A percentile compares a stretch with the other conserved stretches of the same genome.
phyloP scores from a whole-genome alignment of 805 yeast species.

The Metschnikowia baotianmanensis region DNA sequence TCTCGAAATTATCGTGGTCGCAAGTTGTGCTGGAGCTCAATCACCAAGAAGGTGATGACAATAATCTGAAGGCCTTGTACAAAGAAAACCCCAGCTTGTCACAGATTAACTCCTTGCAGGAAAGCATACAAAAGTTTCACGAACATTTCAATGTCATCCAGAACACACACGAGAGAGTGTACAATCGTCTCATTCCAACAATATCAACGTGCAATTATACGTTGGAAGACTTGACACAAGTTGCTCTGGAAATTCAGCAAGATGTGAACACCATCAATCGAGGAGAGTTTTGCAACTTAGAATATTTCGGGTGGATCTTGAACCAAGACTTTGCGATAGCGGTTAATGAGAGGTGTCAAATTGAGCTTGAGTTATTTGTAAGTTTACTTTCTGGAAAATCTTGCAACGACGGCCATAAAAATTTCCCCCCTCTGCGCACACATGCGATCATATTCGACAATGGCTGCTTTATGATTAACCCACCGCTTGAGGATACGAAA shows the following conservation, averaged over 20 bases:
- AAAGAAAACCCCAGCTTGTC: constrained; percentile 11
- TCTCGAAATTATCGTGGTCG: constrained; percentile 13
- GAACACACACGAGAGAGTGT: constrained; percentile 3
- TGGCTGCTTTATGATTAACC: constrained; percentile 35
- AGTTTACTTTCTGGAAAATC: background rate
- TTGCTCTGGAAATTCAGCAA: constrained; percentile 5
- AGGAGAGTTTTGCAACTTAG: constrained; percentile 19
- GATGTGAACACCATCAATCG: constrained; percentile 9
- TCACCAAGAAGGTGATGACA: constrained; percentile 26
- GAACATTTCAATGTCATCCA: constrained; percentile 10
- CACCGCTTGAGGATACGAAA: constrained; percentile 41
- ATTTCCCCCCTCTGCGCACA: background rate
- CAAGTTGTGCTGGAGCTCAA: constrained; percentile 9
- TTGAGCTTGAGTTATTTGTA: constrained; percentile 1
- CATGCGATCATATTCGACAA: constrained; percentile 32
- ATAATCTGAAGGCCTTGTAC: background rate
- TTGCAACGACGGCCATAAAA: background rate
- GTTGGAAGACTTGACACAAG: background rate
- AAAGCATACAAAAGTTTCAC: constrained; percentile 20
- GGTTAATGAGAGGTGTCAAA: constrained; percentile 22
- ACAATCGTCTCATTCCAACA: constrained; percentile 4
- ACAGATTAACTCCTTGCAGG: constrained; percentile 25
- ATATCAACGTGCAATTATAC: constrained; percentile 8
- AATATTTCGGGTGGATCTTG: constrained; percentile 21
- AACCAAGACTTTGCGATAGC: constrained; percentile 24